A percentile compares a stretch with the other conserved stretches of the same genome.
phyloP scores from a whole-genome alignment of 805 yeast genomes.

The Ogataea methylovora region DNA sequence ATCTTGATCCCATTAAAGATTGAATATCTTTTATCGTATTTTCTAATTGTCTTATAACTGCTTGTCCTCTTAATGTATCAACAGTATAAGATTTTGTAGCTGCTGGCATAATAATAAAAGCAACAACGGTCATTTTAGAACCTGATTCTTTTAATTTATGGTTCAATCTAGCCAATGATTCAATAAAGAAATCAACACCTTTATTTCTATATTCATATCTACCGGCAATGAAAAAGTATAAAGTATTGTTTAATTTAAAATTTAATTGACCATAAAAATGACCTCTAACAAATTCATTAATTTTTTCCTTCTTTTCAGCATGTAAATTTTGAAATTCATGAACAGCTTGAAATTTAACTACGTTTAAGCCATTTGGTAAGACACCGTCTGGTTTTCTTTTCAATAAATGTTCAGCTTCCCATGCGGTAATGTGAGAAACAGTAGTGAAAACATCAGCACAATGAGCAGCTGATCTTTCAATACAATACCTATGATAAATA shows the following conservation, averaged over 20 bases:
- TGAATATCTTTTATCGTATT: constrained; percentile 85
- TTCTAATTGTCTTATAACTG: constrained; percentile 87
- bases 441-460: constrained; percentile 96
- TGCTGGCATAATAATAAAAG: constrained; percentile 98
- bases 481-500: constrained; percentile 92
- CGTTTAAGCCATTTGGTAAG: constrained; percentile 92
- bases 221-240: constrained; percentile 95
- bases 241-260: constrained; percentile 87
- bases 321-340: constrained; percentile 97
- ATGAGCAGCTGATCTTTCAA: constrained; percentile 94
- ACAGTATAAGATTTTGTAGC: constrained; percentile 89
- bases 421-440: constrained; percentile 96
- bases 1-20: constrained; percentile 73
- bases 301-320: constrained; percentile 83
- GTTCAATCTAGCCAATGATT: constrained; percentile 85
- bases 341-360: constrained; percentile 92
- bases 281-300: constrained; percentile 91
- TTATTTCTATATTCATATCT: constrained; percentile 94
- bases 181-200: constrained; percentile 94
- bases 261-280: constrained; percentile 96
- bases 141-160: constrained; percentile 75
- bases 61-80: constrained; percentile 93
- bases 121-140: constrained; percentile 89
- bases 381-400: constrained; percentile 98
- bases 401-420: constrained; percentile 84